Evolutionary conservation across 352 stramenopile species (phyloP).

Genomic region (Pythium phragmiticola): DNA sequence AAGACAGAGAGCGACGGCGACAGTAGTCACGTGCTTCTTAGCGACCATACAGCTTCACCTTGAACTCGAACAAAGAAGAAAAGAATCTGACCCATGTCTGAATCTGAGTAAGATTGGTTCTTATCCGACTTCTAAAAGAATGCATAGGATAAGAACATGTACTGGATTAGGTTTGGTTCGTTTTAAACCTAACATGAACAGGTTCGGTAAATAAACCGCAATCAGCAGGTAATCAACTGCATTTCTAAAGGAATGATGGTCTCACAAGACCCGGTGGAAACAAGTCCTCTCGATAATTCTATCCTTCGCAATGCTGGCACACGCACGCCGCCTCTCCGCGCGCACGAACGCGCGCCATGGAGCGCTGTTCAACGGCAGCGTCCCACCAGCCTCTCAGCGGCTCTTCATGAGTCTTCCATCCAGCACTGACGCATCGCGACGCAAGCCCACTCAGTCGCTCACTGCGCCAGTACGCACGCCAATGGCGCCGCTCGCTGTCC

Average conservation of each 20-base stretch:
- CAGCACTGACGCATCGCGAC: not conserved
- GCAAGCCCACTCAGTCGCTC: not conserved
- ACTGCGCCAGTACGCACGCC: not conserved
- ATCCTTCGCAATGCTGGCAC: slow-evolving; percentile 17
- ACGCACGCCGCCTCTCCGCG: slow-evolving; percentile 16
- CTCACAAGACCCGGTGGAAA: not conserved
- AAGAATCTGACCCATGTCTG: slow-evolving; percentile 1
- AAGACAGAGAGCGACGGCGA: not conserved
- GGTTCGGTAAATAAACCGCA: not conserved
- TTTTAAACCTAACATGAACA: not conserved
- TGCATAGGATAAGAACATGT: not conserved
- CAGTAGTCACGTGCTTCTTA: not conserved
- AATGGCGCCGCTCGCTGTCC: not conserved
- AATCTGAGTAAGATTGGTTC: slow-evolving; percentile 8
- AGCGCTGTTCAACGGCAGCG: not conserved
- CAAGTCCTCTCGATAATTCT: not conserved
- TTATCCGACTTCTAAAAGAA: slow-evolving; percentile 10
- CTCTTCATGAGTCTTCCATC: slow-evolving; percentile 5
- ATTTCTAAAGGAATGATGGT: slow-evolving; percentile 10
- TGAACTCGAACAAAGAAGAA: slow-evolving; percentile 2
- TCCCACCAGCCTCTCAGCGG: slow-evolving; percentile 6
- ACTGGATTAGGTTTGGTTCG: not conserved
- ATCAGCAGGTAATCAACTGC: slow-evolving; percentile 1
- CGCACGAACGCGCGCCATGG: not conserved
- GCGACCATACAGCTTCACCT: not conserved